Evolutionary conservation across 352 stramenopile species (phyloP).

Genomic region (Phytophthora kernoviae): DNA sequence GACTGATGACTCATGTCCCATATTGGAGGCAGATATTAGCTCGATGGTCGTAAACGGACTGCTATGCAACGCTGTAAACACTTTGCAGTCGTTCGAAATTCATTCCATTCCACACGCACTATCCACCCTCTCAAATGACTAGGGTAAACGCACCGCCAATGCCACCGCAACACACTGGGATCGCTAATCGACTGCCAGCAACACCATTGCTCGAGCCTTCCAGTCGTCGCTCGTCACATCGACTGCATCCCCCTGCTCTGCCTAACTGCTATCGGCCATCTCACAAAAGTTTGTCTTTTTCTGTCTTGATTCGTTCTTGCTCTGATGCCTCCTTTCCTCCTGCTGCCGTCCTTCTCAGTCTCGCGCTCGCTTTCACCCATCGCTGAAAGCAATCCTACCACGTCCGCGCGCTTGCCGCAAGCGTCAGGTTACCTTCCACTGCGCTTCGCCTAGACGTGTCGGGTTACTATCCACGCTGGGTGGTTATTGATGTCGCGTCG

Average conservation of each 20-base stretch:
- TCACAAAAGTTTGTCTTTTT: constrained; percentile 41
- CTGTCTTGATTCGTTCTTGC: constrained; percentile 29
- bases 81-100: constrained; percentile 21
- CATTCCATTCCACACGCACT: constrained; percentile 50
- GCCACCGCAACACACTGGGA: constrained; percentile 12
- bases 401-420: constrained; percentile 24
- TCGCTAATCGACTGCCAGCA: neutral
- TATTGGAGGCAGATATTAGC: no score
- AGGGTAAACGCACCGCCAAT: constrained; percentile 29
- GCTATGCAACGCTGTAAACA: constrained; percentile 20
- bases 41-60: no score
- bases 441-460: constrained; percentile 25
- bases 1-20: no score
- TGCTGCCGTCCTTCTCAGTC: constrained; percentile 20
- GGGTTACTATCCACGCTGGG: constrained; percentile 8
- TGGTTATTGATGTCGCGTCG: constrained; percentile 27
- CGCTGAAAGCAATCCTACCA: constrained; percentile 9
- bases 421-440: constrained; percentile 18
- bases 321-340: constrained; percentile 31
- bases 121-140: constrained; percentile 35
- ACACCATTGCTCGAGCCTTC: neutral
- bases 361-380: constrained; percentile 24
- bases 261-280: constrained; percentile 35
- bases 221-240: constrained; percentile 3
- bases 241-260: constrained; percentile 23